These are phyloP conservation scores for Trichoderma sp. DNA, from an alignment of 2,329 filamentous ascomycete genomes.

Conservation along the genomic window DNA sequence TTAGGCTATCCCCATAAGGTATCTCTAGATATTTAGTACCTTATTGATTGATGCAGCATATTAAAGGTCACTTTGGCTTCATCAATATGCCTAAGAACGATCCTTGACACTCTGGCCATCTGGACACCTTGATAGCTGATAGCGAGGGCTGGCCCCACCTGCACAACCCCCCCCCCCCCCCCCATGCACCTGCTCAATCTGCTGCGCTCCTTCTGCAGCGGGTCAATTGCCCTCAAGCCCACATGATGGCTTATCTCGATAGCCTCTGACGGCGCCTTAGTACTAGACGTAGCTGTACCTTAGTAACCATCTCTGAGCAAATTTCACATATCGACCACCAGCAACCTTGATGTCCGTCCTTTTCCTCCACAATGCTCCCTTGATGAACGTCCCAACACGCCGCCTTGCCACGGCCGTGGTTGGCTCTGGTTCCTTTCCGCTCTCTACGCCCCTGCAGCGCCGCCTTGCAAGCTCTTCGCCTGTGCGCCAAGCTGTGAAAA, in stretches of 20 bases:
- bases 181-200: neutral
- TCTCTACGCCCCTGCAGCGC: constrained; percentile 30
- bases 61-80: too few relatives aligned
- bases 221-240: constrained; percentile 30
- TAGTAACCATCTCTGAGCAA: constrained; percentile 10
- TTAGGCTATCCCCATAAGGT: too few relatives aligned
- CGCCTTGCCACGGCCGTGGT: constrained; percentile 33
- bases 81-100: too few relatives aligned
- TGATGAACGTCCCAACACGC: constrained; percentile 40
- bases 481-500: constrained; percentile 33
- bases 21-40: too few relatives aligned
- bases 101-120: too few relatives aligned
- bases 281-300: too few relatives aligned
- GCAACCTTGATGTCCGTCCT: neutral
- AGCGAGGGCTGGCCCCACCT: constrained; percentile 7
- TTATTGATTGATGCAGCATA: too few relatives aligned
- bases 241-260: constrained; percentile 18
- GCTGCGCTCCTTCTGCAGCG: constrained; percentile 17
- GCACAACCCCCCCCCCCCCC: too few relatives aligned
- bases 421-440: neutral
- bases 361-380: constrained; percentile 27
- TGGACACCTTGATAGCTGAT: neutral
- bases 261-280: neutral
- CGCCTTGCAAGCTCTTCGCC: constrained; percentile 38
- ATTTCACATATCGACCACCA: neutral